Base-by-base conservation (phyloP, 768 basidiomycete species). In the Rhodotorula babjevae region DNA sequence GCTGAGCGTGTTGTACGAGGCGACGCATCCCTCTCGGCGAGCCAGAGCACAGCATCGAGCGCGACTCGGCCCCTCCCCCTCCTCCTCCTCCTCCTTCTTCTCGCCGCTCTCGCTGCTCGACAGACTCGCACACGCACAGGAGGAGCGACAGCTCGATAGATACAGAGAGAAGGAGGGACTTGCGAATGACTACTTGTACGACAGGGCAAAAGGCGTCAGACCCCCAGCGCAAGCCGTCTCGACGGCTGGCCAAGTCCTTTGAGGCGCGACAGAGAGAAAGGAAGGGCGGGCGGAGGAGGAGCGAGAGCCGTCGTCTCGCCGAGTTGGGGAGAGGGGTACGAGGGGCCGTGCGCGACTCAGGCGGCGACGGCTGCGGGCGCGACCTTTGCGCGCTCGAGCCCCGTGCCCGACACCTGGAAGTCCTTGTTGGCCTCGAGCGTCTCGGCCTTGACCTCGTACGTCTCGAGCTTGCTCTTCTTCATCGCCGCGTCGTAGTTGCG, bases 401-500 rank as follows among this genome's bases (percentile, higher is more conserved):
- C 69, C 5, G 69, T 67, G 1, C 69, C 69, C 9, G 69, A 71
- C 19, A 67, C 69, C 25, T 60, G 44, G 33, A 33, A 65, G 25
- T 40, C 67, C 62, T 68, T 61, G 53, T 75, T 71, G 23, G 44
- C 63, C 49, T 46, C 57, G 18, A 36, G 2, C 27, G 68, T 63
- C 62, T 74, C 73, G 10, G 49, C 10, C 36, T 42, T 50, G 59
- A 73, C 49, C 12, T 50, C 63, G 53, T 55, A 73, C 31, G 72
- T 69, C 59, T 65, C 18, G 27, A 69, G 59, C 29, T 68, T 61
- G 21, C 52, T 50, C 5, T 52, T 33, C 23, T 18, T n/a, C n/a
- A 71, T 44, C 25, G 65, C 66, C 1, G 73, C 73, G 14, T 71
- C 58, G 66, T 67, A 74, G 66, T 69, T 73, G 49, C 71, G 61